Evolutionary conservation across 352 stramenopile genomes (phyloP), one percentile per base, ranked within the genome.

Genomic region (Pythium dissimile): DNA sequence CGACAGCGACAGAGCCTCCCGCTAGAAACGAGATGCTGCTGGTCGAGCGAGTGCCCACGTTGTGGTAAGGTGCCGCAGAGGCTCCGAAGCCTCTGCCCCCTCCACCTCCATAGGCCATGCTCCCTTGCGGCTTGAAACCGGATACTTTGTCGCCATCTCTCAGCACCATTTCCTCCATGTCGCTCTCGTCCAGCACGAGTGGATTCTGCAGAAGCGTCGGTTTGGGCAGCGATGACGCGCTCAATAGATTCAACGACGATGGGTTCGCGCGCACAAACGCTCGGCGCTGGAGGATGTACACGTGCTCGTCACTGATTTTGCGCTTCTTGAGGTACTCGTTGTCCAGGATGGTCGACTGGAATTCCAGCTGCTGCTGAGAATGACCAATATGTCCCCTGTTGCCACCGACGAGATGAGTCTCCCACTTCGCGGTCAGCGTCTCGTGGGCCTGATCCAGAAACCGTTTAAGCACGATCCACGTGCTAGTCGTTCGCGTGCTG

Each of bases 261-360:
- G 68, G 60, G 32, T 73, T 45, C 4, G 62, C 47, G 26, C 70
- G 27, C 2, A 64, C 57, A 31, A 57, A 74, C 5, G 69, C 66
- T 10, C 77, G 72, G 13, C 82, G 73, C 32, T 80, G 70, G 21
- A 89, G 67, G 59, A 89, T 86, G 50, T 92, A 92, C 10, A 70
- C 54, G 57, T 87, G 84, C 45, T 92, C 81, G 44, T 89, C 81
- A 47, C 77, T 79, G 20, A 92, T 82, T 42, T 77, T 82, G 26
- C 75, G 75, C 53, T 75, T 80, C 50, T 75, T 75, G 39, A 85
- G 63, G 47, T 73, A 87, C 16, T 78, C 64, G 21, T 73, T 84
- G 18, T 71, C 56, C 20, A 66, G 52, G 21, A 51, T 35, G 3
- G 23, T 24, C 24, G 57, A 62, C 2, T 44, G 41, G 43, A 70